Conservation (phyloP, 225 moss, liverwort and hornwort genomes). For the Bryum argenteum region DNA sequence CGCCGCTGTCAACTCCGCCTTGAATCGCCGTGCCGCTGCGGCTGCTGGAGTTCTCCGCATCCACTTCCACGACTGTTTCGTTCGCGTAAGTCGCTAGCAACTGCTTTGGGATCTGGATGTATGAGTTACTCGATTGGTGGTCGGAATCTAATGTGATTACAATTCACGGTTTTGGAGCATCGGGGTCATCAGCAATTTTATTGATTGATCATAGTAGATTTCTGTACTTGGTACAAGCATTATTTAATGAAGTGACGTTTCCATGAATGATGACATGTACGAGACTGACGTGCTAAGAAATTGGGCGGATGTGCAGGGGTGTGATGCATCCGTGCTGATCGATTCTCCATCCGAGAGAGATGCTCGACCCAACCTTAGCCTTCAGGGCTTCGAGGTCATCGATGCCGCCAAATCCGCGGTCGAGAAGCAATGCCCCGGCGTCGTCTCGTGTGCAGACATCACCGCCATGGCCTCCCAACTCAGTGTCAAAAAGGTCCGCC, state of each 20-base stretch:
- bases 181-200: too few relatives aligned
- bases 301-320: slow-evolving; percentile 35
- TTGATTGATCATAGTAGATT: too few relatives aligned
- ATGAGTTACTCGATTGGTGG: too few relatives aligned
- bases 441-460: slow-evolving; percentile 59
- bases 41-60: background rate
- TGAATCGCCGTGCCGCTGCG: slow-evolving; percentile 23
- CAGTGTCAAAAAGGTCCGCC: slow-evolving; percentile 36
- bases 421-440: slow-evolving; percentile 39
- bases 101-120: too few relatives aligned
- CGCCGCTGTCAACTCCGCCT: slow-evolving; percentile 29
- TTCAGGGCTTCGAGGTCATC: slow-evolving; percentile 52
- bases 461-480: slow-evolving; percentile 46
- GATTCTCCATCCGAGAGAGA: slow-evolving; percentile 51
- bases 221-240: too few relatives aligned
- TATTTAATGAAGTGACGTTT: too few relatives aligned
- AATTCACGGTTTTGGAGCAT: too few relatives aligned
- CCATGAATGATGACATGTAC: too few relatives aligned
- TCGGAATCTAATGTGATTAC: too few relatives aligned
- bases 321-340: slow-evolving; percentile 55
- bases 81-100: background rate
- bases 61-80: background rate
- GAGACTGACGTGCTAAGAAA: too few relatives aligned
- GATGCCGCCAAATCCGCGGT: slow-evolving; percentile 44
- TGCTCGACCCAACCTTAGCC: slow-evolving; percentile 41